Base-by-base conservation (phyloP, 306 rosid genomes). In the Canavalia gladiata region DNA sequence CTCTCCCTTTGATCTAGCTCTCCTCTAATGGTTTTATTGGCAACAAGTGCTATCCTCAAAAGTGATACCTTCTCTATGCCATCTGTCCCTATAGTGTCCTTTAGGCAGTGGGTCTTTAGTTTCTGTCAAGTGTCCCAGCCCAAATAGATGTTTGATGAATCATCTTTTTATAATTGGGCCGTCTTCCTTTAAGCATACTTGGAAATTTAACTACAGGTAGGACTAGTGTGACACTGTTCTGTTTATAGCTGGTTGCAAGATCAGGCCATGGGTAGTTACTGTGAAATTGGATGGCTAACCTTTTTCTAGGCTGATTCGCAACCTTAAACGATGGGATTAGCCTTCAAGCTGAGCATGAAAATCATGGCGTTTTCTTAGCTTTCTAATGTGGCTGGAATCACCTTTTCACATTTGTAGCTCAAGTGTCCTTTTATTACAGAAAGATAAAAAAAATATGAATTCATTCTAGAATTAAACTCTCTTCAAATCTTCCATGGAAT, bases 291-390 rank as follows among this genome's bases (percentile, higher is more conserved):
- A 33, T 33, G 67, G 18, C 43, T 30, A 13, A 58, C 25, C 25
- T 18, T 18, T 18, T 18, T 18, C 25, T 18, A 18, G 25, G 25
- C 25, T 18, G 25, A 18, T 18, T 18, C 25, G 25, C 25, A 18
- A 2, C 18, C 9, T 60, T 41, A 60, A 56, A 4, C 31, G 67
- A 60, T 60, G 42, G 25, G 11, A 60, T 33, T 33, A 31, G 18
- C 68, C 33, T 31, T 60, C 43, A 10, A 33, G 42, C 28, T 60
- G 43, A 60, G 33, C 28, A 33, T 4, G 25, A 34, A 34, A 59
- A 25, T 60, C 8, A 34, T 62, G 34, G 45, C 45, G 11, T 62
- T 62, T 35, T 9, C 67, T 62, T 62, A 62, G 68, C 45, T 62
- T 63, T n/a, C 33, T 41, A 39, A 1, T 2, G 3, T 4, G 0